Evolutionary conservation across 2,329 filamentous ascomycete species (phyloP).

Genomic region (Penicillium sp.): DNA sequence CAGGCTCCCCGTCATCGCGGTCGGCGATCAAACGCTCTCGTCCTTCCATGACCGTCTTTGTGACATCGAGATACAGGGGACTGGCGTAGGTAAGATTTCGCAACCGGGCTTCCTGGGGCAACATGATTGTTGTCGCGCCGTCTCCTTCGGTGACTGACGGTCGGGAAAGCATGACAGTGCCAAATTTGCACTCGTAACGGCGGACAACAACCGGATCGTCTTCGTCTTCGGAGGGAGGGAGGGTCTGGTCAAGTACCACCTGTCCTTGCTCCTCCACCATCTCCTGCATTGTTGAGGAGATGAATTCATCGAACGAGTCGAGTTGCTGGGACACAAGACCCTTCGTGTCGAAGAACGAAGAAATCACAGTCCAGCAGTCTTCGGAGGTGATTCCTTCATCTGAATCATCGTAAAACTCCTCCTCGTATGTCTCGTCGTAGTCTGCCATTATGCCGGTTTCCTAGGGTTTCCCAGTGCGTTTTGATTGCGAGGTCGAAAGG

Average conservation of each 20-base stretch:
- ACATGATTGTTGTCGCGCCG: constrained; percentile 78
- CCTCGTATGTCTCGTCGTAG: constrained; percentile 66
- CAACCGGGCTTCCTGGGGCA: constrained; percentile 92
- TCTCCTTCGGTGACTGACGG: constrained; percentile 93
- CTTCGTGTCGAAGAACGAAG: constrained; percentile 93
- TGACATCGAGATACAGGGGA: constrained; percentile 86
- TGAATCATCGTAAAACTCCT: constrained; percentile 66
- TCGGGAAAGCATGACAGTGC: constrained; percentile 81
- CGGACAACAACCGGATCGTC: constrained; percentile 76
- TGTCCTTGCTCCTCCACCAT: constrained; percentile 89
- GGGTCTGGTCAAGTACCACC: constrained; percentile 90
- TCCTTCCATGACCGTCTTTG: constrained; percentile 79
- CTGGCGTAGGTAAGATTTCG: constrained; percentile 95
- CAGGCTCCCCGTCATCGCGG: constrained; percentile 58
- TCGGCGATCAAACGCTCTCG: constrained; percentile 74
- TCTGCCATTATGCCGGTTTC: constrained; percentile 50
- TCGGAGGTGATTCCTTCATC: constrained; percentile 84
- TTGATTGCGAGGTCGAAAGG: constrained; percentile 3
- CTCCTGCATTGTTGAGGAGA: constrained; percentile 89
- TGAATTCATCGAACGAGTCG: constrained; percentile 98
- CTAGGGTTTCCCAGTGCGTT: constrained; percentile 1
- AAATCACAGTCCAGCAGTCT: constrained; percentile 98
- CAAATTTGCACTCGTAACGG: constrained; percentile 94
- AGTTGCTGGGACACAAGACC: constrained; percentile 96
- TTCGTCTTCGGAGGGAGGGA: constrained; percentile 72